A percentile compares a stretch with the other conserved stretches of the same genome.
phyloP scores from a whole-genome alignment of 495 filamentous ascomycete species.

The Rhypophila decipiens region DNA sequence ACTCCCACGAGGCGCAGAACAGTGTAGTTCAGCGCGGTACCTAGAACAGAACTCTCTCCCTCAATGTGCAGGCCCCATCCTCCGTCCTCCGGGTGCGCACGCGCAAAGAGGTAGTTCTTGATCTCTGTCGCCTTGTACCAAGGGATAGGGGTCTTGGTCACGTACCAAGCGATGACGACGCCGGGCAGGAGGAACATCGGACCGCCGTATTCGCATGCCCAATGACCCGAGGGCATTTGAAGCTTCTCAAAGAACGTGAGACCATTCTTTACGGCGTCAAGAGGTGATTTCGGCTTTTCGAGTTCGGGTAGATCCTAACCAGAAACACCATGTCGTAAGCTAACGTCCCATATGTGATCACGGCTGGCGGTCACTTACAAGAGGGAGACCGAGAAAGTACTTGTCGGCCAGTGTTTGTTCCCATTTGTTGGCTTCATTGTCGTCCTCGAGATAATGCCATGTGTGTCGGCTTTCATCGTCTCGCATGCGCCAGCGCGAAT shows the following conservation, averaged over 20 bases:
- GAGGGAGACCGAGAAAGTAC: slow-evolving; percentile 66
- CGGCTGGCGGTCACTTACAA: too few species aligned
- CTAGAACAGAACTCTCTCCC: slow-evolving; percentile 87
- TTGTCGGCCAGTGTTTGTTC: slow-evolving; percentile 80
- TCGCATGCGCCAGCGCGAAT: slow-evolving; percentile 73
- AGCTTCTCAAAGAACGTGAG: slow-evolving; percentile 85
- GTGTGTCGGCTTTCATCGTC: slow-evolving; percentile 81
- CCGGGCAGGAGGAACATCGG: slow-evolving; percentile 82
- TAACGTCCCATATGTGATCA: neutral
- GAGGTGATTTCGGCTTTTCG: slow-evolving; percentile 61
- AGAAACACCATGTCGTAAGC: slow-evolving; percentile 1
- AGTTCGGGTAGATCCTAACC: slow-evolving; percentile 69
- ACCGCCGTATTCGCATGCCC: slow-evolving; percentile 96
- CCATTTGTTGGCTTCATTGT: slow-evolving; percentile 69
- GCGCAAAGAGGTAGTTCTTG: slow-evolving; percentile 84
- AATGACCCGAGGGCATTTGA: slow-evolving; percentile 83
- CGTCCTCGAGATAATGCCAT: slow-evolving; percentile 85
- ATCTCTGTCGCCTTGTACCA: slow-evolving; percentile 80
- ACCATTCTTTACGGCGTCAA: slow-evolving; percentile 74
- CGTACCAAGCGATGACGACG: slow-evolving; percentile 80
- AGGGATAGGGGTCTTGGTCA: slow-evolving; percentile 83
- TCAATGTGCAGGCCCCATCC: slow-evolving; percentile 98
- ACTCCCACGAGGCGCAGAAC: slow-evolving; percentile 81
- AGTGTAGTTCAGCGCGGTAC: slow-evolving; percentile 87
- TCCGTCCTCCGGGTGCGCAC: slow-evolving; percentile 81